Evolutionary conservation across 2,329 filamentous ascomycete species (phyloP), one percentile per base, ranked within the genome.

Genomic region (Aspergillus sergii): DNA sequence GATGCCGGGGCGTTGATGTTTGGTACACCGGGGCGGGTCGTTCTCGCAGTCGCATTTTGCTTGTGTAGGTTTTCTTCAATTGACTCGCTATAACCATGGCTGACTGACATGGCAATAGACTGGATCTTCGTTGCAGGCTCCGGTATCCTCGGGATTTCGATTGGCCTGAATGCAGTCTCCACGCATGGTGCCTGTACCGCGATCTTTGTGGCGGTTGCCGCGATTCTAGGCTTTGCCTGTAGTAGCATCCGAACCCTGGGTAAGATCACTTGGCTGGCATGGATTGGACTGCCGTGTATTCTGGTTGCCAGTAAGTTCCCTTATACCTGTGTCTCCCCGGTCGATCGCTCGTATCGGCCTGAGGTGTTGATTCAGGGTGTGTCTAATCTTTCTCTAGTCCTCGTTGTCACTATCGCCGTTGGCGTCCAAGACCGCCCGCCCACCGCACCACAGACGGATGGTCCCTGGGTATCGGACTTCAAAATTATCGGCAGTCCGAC

Each of bases 1-100:
- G 85, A 87, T 63, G 85, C 84, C 0, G 85, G 85, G 9, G 75
- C 74, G 53, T 81, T 86, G 59, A 76, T 88, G 23, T 85, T 86
- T 60, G 85, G 86, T 3, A 81, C 79, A 1, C 63, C 83, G 7
- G 84, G 85, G 54, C 67, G 65, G 45, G 67, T 72, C 41, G 67
- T 67, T 19, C 69, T 73, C 36, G 69, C 69, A 16, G 70, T 78
- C 34, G 74, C 71, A n/a, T 62, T 76, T 7, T 72, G 64, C 43
- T 54, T 66, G n/a, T 66, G 64, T 63, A 32, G 45, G 61, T 45
- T 1, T 4, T 10, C 19, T 14, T 2, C 4, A 34, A 23, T 43
- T 21, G 7, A 51, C 32, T 3, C 11, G 23, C 65, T 28, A 5
- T 6, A 28, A n/a, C n/a, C 39, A n/a, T 10, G 8, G 16, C 39